Conservation (phyloP, 2,329 filamentous ascomycete genomes). For the Diaporthe caulivora region DNA sequence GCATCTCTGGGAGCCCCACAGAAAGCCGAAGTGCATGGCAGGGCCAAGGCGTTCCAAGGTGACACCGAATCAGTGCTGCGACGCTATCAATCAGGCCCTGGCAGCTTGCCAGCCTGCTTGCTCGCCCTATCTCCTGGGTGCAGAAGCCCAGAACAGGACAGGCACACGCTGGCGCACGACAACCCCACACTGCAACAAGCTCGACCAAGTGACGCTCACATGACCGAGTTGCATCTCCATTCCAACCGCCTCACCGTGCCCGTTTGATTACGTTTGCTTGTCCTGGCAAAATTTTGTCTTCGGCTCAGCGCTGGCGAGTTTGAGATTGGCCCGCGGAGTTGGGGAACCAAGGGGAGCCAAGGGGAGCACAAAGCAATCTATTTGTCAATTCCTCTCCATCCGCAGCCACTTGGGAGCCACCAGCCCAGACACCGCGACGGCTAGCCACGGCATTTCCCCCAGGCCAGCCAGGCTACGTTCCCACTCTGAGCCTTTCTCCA, state of each 20-base stretch:
- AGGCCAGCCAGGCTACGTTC: neutral
- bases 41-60: slow-evolving; percentile 5
- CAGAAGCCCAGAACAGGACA: neutral
- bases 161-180: neutral
- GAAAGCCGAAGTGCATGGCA: slow-evolving; percentile 36
- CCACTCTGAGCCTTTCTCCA: slow-evolving; percentile 17
- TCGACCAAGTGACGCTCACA: neutral
- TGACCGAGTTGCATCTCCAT: neutral
- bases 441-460: slow-evolving; percentile 37
- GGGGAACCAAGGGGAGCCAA: slow-evolving; percentile 25
- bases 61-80: slow-evolving; percentile 27
- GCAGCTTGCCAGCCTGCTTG: too few relatives aligned
- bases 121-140: neutral
- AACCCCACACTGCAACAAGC: slow-evolving; percentile 33
- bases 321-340: slow-evolving; percentile 30
- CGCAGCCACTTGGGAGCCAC: neutral
- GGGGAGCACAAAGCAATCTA: slow-evolving; percentile 15
- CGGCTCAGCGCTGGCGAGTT: neutral
- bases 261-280: neutral
- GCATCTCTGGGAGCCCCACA: slow-evolving; percentile 32
- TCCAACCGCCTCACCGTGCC: neutral
- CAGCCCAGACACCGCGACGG: slow-evolving; percentile 25
- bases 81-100: too few relatives aligned
- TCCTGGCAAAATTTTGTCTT: slow-evolving; percentile 8
- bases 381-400: slow-evolving; percentile 33